phyloP scores from a whole-genome alignment of 108 stramenopile genomes.

The Stephanodiscus triporus region DNA sequence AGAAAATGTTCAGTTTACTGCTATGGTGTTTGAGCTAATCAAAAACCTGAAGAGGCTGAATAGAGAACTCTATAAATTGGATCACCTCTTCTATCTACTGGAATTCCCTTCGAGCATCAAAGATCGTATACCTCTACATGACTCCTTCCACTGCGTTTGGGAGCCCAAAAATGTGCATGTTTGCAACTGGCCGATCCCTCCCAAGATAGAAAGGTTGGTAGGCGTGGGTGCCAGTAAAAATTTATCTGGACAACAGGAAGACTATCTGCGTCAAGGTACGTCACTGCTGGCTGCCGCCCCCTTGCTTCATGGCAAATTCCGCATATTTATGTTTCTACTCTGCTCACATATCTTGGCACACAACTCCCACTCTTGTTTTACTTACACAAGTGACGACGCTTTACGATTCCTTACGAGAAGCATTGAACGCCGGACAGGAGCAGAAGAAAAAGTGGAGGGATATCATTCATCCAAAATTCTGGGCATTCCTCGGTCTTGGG shows the following conservation, averaged over 20 bases:
- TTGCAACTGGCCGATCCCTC: conserved; percentile 13
- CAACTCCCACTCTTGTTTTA: not conserved
- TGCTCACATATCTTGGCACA: not conserved
- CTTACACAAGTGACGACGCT: conserved; percentile 9
- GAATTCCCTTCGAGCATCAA: conserved; percentile 16
- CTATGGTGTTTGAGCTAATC: conserved; percentile 18
- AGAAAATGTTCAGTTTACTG: conserved; percentile 5
- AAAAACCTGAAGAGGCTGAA: conserved; percentile 14
- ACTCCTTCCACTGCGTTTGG: conserved; percentile 8
- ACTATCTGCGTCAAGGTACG: conserved; percentile 1
- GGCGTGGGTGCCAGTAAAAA: not conserved
- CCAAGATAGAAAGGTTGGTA: not conserved
- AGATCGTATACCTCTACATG: conserved; percentile 1
- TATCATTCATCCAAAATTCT: conserved; percentile 31
- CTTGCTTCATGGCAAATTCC: not conserved
- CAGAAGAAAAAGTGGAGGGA: conserved; percentile 29
- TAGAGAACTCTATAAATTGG: not conserved
- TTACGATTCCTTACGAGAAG: conserved; percentile 7
- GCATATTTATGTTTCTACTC: not conserved
- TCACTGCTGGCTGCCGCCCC: not conserved
- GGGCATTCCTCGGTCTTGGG: conserved; percentile 22
- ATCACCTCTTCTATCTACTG: conserved; percentile 24
- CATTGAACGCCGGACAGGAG: not conserved
- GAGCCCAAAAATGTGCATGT: conserved; percentile 9
- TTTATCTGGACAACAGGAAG: not conserved